Conservation (phyloP, 2,329 filamentous ascomycete species). For the Penicillium sp. region DNA sequence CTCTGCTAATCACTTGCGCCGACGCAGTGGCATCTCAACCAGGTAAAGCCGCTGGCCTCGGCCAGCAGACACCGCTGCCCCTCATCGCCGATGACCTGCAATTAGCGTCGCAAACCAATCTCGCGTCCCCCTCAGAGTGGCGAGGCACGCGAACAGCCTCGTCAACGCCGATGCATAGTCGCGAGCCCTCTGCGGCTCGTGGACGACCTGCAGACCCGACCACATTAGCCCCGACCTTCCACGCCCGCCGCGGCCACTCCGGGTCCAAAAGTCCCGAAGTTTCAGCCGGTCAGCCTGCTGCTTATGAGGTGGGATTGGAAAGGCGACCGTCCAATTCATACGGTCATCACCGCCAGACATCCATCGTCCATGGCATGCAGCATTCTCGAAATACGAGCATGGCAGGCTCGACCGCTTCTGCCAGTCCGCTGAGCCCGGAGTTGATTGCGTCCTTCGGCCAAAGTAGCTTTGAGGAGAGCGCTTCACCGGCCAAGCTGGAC, state of each 20-base stretch:
- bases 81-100: conserved; percentile 37
- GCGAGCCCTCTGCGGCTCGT: conserved; percentile 41
- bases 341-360: conserved; percentile 91
- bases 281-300: conserved; percentile 28
- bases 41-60: conserved; percentile 32
- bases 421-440: conserved; percentile 82
- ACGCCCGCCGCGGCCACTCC: conserved; percentile 36
- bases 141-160: conserved; percentile 33
- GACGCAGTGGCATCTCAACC: conserved; percentile 34
- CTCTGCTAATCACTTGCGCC: neutral
- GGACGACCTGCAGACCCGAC: conserved; percentile 36
- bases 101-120: conserved; percentile 33
- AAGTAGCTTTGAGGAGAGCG: conserved; percentile 46
- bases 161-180: conserved; percentile 36
- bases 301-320: conserved; percentile 36
- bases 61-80: conserved; percentile 36
- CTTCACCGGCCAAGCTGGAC: conserved; percentile 26
- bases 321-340: conserved; percentile 51
- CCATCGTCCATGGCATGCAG: conserved; percentile 91
- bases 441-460: conserved; percentile 66
- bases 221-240: conserved; percentile 31
- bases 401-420: conserved; percentile 57
- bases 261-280: conserved; percentile 41
- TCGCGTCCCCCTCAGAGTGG: conserved; percentile 34
- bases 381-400: conserved; percentile 83